Base-by-base conservation (phyloP, 1,284 basidiomycete species). In the Malassezia sp. region DNA sequence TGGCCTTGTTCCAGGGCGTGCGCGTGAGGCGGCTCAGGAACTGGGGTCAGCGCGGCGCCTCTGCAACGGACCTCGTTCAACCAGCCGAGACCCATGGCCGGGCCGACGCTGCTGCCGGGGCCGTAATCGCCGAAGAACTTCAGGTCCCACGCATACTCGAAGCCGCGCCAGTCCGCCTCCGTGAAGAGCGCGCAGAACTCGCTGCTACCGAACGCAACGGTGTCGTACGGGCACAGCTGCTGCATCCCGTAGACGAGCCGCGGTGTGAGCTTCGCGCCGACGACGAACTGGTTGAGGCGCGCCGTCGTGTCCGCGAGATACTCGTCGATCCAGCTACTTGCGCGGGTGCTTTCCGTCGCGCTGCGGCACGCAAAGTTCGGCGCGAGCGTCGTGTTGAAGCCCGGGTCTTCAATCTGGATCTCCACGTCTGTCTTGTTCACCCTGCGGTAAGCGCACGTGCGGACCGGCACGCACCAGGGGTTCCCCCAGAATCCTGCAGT, bases 171-270 rank as follows among this genome's bases (percentile, higher is more conserved):
- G 69, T 93, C 88, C 35, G 85, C 81, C 62, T 83, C 75, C 0
- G 84, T 88, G 72, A 95, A 95, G 1, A 95, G 74, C 40, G 79
- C 78, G 60, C 90, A 95, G 72, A 91, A 93, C 56, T 80, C 81
- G 22, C 83, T 86, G 63, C 84, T 89, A 2, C 88, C 89, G 12
- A 91, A 76, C 0, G 86, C 83, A 30, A 89, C 85, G 3, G 88
- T 91, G 32, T 68, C 65, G 46, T 67, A 68, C n/a, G 57, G 50
- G 38, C 65, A 68, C 46, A 64, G 56, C 45, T 65, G 63, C 42
- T 67, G 65, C 58, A 67, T 65, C 1, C 41, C 59, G 28, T 52
- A 46, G 37, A 64, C 26, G 34, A 60, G 29, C 30, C 33, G 47
- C 28, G 54, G 39, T 30, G 51, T 60, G 26, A 67, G 42, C 24